Conservation (phyloP, 2,329 filamentous ascomycete species). For the Calonectria crousiana region DNA sequence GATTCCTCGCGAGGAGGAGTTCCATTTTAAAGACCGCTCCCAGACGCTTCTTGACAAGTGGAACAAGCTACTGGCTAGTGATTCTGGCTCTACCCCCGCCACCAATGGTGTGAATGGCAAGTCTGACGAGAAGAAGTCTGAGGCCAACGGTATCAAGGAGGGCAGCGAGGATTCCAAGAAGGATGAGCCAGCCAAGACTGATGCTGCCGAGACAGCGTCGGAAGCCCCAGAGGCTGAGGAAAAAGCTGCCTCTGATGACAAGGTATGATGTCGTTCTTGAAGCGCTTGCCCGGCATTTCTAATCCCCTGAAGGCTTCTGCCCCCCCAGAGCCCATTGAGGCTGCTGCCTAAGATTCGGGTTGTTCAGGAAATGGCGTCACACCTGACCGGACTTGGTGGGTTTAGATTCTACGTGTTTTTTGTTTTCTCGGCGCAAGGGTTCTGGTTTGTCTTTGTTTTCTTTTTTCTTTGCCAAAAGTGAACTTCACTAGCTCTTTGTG, state of each 20-base stretch:
- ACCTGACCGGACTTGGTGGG: slow-evolving; percentile 27
- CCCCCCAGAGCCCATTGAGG: slow-evolving; percentile 51
- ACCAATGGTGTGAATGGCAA: slow-evolving; percentile 64
- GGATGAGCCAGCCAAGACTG: slow-evolving; percentile 44
- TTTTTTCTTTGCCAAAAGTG: slow-evolving; percentile 41
- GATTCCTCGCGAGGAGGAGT: slow-evolving; percentile 91
- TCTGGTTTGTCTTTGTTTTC: slow-evolving; percentile 40
- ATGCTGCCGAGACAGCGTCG: slow-evolving; percentile 20
- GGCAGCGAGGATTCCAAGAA: slow-evolving; percentile 53
- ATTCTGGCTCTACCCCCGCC: slow-evolving; percentile 57
- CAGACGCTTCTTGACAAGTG: slow-evolving; percentile 85
- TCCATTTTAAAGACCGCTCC: slow-evolving; percentile 88
- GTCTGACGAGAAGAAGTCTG: slow-evolving; percentile 54
- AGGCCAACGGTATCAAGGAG: slow-evolving; percentile 56
- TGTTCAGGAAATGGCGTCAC: slow-evolving; percentile 2
- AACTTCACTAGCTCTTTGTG: slow-evolving; percentile 37
- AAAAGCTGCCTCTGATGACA: slow-evolving; percentile 51
- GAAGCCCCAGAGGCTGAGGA: slow-evolving; percentile 30
- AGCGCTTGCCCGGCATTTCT: background rate
- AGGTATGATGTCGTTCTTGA: slow-evolving; percentile 44
- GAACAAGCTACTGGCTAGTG: slow-evolving; percentile 83
- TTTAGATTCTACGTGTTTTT: slow-evolving; percentile 38
- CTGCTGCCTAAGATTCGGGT: slow-evolving; percentile 47
- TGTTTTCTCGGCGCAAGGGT: slow-evolving; percentile 44
- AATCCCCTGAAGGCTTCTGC: slow-evolving; percentile 42